Base-by-base conservation (phyloP, 2,329 filamentous ascomycete species). In the Microascus cirrosus region DNA sequence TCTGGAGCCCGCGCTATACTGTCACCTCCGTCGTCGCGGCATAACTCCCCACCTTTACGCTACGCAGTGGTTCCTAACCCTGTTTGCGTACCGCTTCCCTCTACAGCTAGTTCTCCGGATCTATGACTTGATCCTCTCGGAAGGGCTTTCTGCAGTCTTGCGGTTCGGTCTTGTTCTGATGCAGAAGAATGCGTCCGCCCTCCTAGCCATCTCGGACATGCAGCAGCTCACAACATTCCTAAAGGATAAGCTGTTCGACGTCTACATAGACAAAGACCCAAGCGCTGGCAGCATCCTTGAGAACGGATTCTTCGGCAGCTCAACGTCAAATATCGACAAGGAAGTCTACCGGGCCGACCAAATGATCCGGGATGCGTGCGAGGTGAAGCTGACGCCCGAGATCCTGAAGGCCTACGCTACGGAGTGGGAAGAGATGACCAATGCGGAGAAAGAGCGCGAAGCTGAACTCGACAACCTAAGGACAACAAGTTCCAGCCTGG, bases 31-130 rank as follows among this genome's bases (percentile, higher is more conserved):
- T 66, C 86, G 94, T 59, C 84, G 89, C 58, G 86, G 90, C 62
- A 94, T 99, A 58, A 88, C 88, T 10, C 88, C 94, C 1, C 90
- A 96, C 67, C 79, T 99, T 10, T 99, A 99, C 69, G 94, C 94
- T 52, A 99, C 94, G 0, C 94, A 99, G 71, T 99, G 94, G 94
- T 99, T 99, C 73, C 80, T 99, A 55, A 99, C 94, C 0, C 79
- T 99, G n/a, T 99, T 99, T 68, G 91, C 93, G 35, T 99, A 99
- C 71, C 89, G 95, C 50, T 99, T 99, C 71, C 94, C 94, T 10
- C 79, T 99, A 8, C 94, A 99, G 68, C 83, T 99, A 11, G 94
- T 99, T 7, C 85, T 99, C 59, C 89, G 94, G 35, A 95, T 99
- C 55, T 99, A 97, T 71, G 94, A 99, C 68, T 76, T 99, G 58